These are phyloP conservation scores for Orbilia ellipsospora DNA, from an alignment of 2,329 filamentous ascomycete species.

Conservation along the genomic window DNA sequence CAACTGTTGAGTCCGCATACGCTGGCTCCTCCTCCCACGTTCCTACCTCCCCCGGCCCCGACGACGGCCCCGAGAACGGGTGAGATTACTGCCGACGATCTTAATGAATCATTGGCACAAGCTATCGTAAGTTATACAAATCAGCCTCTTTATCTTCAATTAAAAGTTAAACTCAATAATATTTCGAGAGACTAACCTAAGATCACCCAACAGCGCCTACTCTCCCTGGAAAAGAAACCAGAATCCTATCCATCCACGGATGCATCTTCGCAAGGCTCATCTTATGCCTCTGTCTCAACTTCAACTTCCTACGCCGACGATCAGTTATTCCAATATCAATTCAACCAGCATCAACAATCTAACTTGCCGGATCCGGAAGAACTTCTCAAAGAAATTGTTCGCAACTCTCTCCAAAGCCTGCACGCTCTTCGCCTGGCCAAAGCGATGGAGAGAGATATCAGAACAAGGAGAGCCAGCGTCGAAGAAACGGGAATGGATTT, in stretches of 20 bases:
- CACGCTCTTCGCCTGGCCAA: slow-evolving; percentile 49
- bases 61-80: slow-evolving; percentile 18
- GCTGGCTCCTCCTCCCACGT: slow-evolving; percentile 32
- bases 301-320: slow-evolving; percentile 50
- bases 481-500: slow-evolving; percentile 51
- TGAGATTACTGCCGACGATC: slow-evolving; percentile 36
- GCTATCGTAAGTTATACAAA: slow-evolving; percentile 40
- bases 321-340: slow-evolving; percentile 27
- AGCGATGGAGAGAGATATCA: slow-evolving; percentile 50
- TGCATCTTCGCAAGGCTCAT: slow-evolving; percentile 39
- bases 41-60: slow-evolving; percentile 26
- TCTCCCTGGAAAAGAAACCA: slow-evolving; percentile 50
- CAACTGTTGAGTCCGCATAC: slow-evolving; percentile 37
- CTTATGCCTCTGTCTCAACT: slow-evolving; percentile 41
- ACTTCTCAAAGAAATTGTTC: slow-evolving; percentile 51
- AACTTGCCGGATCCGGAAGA: slow-evolving; percentile 46
- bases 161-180: not conserved
- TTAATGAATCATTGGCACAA: slow-evolving; percentile 50
- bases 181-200: slow-evolving; percentile 1
- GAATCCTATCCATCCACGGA: slow-evolving; percentile 43
- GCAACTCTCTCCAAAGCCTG: slow-evolving; percentile 50
- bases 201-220: slow-evolving; percentile 19
- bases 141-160: not conserved
- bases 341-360: slow-evolving; percentile 19
- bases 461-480: slow-evolving; percentile 21